Conservation (phyloP, 345 rosid species). For the Arabidopsis suecica region DNA sequence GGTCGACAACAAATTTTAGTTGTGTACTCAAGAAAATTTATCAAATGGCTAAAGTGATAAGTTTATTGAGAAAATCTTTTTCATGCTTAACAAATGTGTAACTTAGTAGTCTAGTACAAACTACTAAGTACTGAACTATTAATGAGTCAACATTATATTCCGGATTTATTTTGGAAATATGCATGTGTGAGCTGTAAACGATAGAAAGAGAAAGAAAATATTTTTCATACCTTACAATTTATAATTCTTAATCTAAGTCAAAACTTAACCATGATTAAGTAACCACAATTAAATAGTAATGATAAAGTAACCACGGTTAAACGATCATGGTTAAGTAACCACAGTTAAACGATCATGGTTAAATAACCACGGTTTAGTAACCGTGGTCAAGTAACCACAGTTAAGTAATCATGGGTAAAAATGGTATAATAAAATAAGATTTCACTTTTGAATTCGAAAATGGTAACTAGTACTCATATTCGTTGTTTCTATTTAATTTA, state of each 20-base stretch:
- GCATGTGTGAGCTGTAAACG: not conserved
- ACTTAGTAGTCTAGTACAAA: too few species aligned
- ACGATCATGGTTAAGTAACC: not conserved
- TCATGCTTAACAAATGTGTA: not conserved
- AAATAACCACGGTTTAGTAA: not conserved
- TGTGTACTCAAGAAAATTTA: too few species aligned
- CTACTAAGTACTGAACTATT: not conserved
- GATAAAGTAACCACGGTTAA: not conserved
- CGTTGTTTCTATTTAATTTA: too few species aligned
- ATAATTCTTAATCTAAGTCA: not conserved
- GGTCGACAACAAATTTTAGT: not conserved
- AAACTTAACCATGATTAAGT: not conserved
- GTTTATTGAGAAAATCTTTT: not conserved
- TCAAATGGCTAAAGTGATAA: not conserved
- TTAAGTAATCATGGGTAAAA: not conserved
- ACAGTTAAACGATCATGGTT: not conserved
- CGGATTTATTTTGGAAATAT: not conserved
- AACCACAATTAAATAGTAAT: not conserved
- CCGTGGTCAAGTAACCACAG: not conserved
- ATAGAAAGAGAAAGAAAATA: not conserved
- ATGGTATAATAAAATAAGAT: not conserved
- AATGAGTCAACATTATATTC: not conserved
- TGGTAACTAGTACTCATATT: not conserved
- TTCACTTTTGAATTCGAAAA: not conserved
- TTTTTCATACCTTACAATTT: not conserved